Evolutionary conservation across 2,329 filamentous ascomycete species (phyloP).

Genomic region (Endothia cerciana): DNA sequence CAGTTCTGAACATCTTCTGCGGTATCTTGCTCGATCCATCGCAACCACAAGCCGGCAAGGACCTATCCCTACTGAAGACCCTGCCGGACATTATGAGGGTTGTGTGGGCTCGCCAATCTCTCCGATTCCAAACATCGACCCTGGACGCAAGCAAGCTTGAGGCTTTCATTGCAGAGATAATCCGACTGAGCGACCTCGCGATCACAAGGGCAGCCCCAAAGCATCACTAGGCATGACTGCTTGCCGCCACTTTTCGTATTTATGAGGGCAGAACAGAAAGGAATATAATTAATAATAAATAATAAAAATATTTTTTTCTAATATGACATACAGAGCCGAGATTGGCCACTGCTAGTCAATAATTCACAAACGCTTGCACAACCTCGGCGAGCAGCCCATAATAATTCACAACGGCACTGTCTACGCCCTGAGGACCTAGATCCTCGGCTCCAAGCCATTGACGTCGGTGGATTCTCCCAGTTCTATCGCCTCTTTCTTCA

Average conservation of each 20-base stretch:
- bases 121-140: conserved; percentile 10
- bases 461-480: background rate
- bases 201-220: background rate
- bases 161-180: background rate
- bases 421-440: background rate
- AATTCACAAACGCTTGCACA: no score
- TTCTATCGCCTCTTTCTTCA: background rate
- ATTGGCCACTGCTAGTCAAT: background rate
- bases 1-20: conserved; percentile 58
- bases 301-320: background rate
- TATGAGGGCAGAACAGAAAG: background rate
- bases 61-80: conserved; percentile 50
- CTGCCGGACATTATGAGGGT: background rate
- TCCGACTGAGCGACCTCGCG: background rate
- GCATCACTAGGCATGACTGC: background rate
- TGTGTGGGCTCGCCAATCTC: background rate
- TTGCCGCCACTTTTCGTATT: background rate
- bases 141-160: conserved; percentile 25
- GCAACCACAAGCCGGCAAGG: conserved; percentile 45
- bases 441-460: background rate
- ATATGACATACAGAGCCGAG: background rate
- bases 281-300: no score
- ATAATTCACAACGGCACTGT: background rate
- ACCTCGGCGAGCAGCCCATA: background rate
- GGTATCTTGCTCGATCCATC: conserved; percentile 55